These are phyloP conservation scores for Ophiocordyceps camponoti-floridani DNA, from an alignment of 2,329 filamentous ascomycete species.

Conservation along the genomic window DNA sequence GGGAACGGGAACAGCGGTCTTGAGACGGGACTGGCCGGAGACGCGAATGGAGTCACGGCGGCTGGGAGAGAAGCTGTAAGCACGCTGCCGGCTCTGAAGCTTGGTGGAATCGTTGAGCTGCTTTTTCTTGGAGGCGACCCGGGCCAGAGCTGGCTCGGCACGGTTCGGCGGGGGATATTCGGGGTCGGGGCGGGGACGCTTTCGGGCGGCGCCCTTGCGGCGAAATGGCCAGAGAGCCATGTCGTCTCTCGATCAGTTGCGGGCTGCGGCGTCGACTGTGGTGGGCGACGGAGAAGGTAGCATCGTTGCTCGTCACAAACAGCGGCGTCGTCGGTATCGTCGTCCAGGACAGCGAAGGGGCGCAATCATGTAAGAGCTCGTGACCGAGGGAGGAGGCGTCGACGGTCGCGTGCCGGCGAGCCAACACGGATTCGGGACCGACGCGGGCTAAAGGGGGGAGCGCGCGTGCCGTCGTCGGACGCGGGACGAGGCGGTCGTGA, in stretches of 20 bases:
- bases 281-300: conserved; percentile 1
- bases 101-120: conserved; percentile 28
- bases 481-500: not conserved
- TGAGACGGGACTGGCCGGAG: conserved; percentile 2
- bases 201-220: conserved; percentile 49
- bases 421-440: not conserved
- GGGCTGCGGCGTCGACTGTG: not conserved
- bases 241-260: not conserved
- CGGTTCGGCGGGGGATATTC: conserved; percentile 22
- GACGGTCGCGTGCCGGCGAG: not conserved
- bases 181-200: conserved; percentile 32
- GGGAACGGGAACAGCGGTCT: conserved; percentile 4
- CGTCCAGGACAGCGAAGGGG: not conserved
- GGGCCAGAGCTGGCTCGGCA: conserved; percentile 11
- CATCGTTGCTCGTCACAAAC: conserved; percentile 1
- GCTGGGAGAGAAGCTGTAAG: conserved; percentile 45
- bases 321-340: not conserved
- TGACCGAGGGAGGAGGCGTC: not conserved
- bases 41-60: conserved; percentile 35
- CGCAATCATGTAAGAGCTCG: not conserved
- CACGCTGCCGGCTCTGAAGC: conserved; percentile 26
- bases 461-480: not conserved
- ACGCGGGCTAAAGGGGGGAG: not conserved
- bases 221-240: conserved; percentile 80
- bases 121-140: conserved; percentile 17